phyloP scores from a whole-genome alignment of 306 rosid species.

The Rosa lucieae region DNA sequence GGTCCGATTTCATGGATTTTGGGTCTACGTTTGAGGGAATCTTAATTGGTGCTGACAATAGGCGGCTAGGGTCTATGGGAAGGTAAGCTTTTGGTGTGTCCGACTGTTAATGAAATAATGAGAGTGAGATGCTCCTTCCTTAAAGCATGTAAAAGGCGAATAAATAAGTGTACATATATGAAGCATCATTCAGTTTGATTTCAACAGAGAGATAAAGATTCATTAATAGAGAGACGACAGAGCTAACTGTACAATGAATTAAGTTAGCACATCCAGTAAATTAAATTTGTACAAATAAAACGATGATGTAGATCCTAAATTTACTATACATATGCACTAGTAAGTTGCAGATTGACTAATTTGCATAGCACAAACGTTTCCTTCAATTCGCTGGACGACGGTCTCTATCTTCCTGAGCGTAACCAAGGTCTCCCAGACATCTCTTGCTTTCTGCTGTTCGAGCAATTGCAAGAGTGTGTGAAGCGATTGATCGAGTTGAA shows the following conservation, averaged over 20 bases:
- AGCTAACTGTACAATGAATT: not conserved
- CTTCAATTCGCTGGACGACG: constrained; percentile 2
- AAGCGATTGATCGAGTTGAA: not conserved
- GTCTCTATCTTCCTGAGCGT: not conserved
- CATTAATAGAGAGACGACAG: no score
- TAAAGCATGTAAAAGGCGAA: no score
- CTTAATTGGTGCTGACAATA: no score
- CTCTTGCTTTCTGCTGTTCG: not conserved
- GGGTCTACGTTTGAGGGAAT: no score
- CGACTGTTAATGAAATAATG: no score
- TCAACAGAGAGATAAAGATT: no score
- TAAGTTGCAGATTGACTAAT: not conserved
- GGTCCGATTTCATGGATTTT: no score
- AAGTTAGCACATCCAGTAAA: not conserved
- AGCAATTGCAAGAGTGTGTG: not conserved
- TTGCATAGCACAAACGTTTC: not conserved
- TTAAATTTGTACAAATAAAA: not conserved
- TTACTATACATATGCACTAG: not conserved
- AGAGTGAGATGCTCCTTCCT: no score
- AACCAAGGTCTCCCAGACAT: not conserved
- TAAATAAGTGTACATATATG: no score
- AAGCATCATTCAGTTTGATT: no score
- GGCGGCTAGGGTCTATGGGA: no score
- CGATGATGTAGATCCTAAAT: not conserved
- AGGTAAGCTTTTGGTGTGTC: no score